Base-by-base conservation (phyloP, 2,329 filamentous ascomycete species). In the Colletotrichum gloeosporioides region DNA sequence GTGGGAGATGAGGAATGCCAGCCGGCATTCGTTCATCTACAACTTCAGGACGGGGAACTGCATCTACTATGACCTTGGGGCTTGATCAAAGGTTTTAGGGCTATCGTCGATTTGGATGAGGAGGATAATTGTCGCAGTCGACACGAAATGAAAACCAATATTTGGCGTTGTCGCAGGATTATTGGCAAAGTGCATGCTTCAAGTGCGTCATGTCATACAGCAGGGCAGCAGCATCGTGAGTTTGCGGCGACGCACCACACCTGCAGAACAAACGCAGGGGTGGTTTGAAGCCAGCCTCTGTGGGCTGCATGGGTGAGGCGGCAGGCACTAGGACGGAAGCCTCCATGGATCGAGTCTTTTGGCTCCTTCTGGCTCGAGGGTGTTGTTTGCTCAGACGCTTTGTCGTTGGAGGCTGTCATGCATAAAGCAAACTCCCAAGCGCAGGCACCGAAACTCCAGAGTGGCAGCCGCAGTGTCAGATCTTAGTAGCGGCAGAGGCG, bases 11-110 rank as follows among this genome's bases (percentile, higher is more conserved):
- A 87, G 88, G 78, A 83, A 88, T 6, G 90, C 89, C 10, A 89
- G 90, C 29, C 90, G 91, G 63, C 95, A 96, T 82, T 94, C 95
- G 13, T 98, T 98, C 85, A 91, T 98, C 69, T 98, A 98, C 85
- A 98, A 98, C 81, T 98, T 98, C 80, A 89, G 96, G 76, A 98
- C 95, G 12, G 95, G 94, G 0, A 93, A 90, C 75, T 96, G 95
- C 83, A 90, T 98, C 67, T 95, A 96, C 82, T 98, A 98, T 84
- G 96, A 98, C 85, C 85, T 98, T 59, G 87, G 87, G 34, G 85
- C 83, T n/a, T 89, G 80, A 79, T 59, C 55, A 18, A 31, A 29
- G 22, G 55, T 3, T 13, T 13, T 8, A 53, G 44, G 44, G 55
- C 25, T 59, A 27, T n/a, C 1, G 25, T 31, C 1, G 55, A 31